Evolutionary conservation across 208 protist species (phyloP).

Genomic region (Acanthamoeba culbertsoni): DNA sequence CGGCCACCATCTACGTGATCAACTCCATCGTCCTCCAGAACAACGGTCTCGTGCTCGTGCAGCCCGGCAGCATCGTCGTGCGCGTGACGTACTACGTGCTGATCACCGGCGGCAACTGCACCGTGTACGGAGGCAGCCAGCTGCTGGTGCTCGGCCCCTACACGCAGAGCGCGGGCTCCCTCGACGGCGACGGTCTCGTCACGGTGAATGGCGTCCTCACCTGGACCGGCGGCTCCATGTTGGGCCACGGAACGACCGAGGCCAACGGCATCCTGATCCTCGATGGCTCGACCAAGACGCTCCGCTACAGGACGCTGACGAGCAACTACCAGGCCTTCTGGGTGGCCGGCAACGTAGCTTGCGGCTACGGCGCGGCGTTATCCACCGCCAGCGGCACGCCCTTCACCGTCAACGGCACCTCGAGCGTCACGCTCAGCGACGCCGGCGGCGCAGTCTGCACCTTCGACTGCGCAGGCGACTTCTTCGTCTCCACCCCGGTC

Average conservation of each 20-base stretch:
- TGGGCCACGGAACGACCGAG: background rate
- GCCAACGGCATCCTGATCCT: slow-evolving; percentile 12
- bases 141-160: background rate
- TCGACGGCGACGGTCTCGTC: background rate
- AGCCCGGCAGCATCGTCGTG: background rate
- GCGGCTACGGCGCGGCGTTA: background rate
- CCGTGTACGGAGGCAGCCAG: background rate
- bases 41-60: background rate
- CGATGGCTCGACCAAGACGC: background rate
- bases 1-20: background rate
- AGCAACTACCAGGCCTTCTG: background rate
- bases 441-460: background rate
- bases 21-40: background rate
- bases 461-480: slow-evolving; percentile 23
- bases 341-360: background rate
- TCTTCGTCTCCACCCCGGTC: background rate
- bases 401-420: slow-evolving; percentile 9
- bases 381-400: background rate
- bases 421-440: background rate
- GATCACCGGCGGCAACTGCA: background rate
- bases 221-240: slow-evolving; percentile 22
- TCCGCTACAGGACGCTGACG: background rate
- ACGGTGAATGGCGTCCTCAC: background rate
- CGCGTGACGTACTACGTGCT: background rate
- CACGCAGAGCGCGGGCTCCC: background rate